phyloP scores from a whole-genome alignment of 1,284 basidiomycete genomes.

The Rhodotorula sp. region DNA sequence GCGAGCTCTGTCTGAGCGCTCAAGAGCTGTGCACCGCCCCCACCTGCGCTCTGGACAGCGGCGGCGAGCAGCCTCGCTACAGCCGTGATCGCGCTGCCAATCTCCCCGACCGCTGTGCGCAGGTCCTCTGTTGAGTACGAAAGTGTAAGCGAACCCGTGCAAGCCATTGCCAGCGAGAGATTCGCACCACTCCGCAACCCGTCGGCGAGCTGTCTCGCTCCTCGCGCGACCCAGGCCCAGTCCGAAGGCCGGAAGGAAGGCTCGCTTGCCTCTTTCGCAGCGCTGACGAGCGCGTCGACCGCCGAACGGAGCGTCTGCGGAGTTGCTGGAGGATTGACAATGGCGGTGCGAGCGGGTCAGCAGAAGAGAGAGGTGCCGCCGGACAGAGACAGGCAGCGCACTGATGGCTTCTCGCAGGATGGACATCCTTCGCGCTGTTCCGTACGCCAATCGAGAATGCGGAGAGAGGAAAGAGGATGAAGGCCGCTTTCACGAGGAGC shows the following conservation, averaged over 20 bases:
- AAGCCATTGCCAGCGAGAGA: no score
- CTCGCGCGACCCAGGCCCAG: not conserved
- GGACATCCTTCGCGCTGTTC: no score
- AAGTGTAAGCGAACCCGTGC: not conserved
- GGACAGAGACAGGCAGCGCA: not conserved
- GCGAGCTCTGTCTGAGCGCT: conserved; percentile 17
- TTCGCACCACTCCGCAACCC: conserved; percentile 14
- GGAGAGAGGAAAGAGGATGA: no score
- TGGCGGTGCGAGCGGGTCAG: not conserved
- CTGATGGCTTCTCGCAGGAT: no score
- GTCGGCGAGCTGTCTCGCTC: conserved; percentile 17
- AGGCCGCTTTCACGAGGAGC: no score
- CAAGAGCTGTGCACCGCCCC: not conserved
- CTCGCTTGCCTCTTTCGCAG: no score
- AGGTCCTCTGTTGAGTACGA: conserved; percentile 7
- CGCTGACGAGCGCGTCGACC: no score
- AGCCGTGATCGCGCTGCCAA: not conserved
- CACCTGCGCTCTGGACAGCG: not conserved
- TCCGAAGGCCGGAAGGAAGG: not conserved
- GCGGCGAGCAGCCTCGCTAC: not conserved
- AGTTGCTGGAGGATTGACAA: not conserved
- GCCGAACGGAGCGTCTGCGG: not conserved
- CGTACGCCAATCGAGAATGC: no score
- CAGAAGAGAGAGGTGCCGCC: no score
- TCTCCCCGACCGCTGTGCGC: conserved; percentile 5